Evolutionary conservation across 495 filamentous ascomycete genomes (phyloP), one percentile per base, ranked within the genome.

Genomic region (Penicillium robsamsonii): DNA sequence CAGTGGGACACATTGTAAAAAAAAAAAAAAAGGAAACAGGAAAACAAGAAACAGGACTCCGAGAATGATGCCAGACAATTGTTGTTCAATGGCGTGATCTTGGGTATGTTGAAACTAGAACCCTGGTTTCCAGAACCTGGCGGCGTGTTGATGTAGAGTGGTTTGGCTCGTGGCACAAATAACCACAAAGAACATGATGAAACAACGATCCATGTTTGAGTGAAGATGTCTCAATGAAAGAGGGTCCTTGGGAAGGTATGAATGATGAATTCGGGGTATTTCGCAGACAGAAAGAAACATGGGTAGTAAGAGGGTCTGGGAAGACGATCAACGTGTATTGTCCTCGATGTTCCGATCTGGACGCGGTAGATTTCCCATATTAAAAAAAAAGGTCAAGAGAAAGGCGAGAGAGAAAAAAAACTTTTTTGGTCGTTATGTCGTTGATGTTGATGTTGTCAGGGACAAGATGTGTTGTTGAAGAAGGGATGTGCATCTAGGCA

Each of bases 371-470:
- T 29, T 29, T 46, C 53, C 47, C 60, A 37, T 35, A 20, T 66
- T 59, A 61, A 60, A 61, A 51, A 51, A 38, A 56, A 22, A 46
- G 37, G 13, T 47, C 5, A 42, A 57, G 35, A 43, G 44, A 49
- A 56, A 56, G 56, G 46, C 45, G 65, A 64, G 35, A 7, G n/a
- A n/a, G n/a, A 27, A 27, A 27, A 1, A 1, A 67, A 68, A 53
- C 51, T 70, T 73, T 75, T 66, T 64, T 48, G 22, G 30, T 74
- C 62, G 63, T 67, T 20, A 71, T 56, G 53, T 66, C 60, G 58
- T 70, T 43, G 51, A 57, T 43, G 55, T 70, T 42, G 51, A 57
- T 43, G 24, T 58, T 18, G 33, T 31, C 18, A 27, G 15, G 6
- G 31, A 44, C 12, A 44, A 59, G 12, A 22, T 17, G 46, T 41